Percentiles rank a stretch among this genome's conserved stretches.
phyloP scores from a whole-genome alignment of 2,329 filamentous ascomycete species.

The Pestalotiopsis sp. region DNA sequence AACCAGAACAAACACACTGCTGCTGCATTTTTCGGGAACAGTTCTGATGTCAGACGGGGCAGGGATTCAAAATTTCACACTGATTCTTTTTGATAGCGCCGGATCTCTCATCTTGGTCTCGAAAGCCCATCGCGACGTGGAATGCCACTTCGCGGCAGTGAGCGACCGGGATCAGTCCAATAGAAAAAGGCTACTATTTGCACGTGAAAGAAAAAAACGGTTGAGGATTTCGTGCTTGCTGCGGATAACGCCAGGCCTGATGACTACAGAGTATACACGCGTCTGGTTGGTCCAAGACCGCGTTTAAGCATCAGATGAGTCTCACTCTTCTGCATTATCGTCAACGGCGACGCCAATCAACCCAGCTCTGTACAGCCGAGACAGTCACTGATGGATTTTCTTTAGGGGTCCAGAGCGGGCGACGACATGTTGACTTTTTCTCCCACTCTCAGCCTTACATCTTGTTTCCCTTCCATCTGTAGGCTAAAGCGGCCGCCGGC shows the following conservation, averaged over 20 bases:
- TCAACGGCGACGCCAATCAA: background rate
- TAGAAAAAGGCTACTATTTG: background rate
- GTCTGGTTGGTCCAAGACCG: background rate
- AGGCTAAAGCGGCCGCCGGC: no score
- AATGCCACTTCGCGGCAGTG: background rate
- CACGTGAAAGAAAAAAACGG: background rate
- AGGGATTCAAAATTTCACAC: constrained; percentile 12
- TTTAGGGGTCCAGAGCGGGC: no score
- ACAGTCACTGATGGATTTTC: no score
- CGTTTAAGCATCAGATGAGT: background rate
- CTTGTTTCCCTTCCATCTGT: no score
- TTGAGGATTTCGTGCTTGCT: background rate
- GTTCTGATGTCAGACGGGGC: constrained; percentile 22
- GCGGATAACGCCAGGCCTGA: background rate
- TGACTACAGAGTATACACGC: background rate
- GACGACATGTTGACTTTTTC: no score
- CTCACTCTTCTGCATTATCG: background rate
- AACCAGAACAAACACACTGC: constrained; percentile 1
- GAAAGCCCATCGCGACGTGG: background rate
- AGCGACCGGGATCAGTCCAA: background rate
- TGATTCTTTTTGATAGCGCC: background rate
- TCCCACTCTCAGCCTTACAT: no score
- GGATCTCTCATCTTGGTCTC: background rate
- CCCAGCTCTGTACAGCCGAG: background rate
- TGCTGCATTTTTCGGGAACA: constrained; percentile 13